Base-by-base conservation (phyloP, 306 rosid genomes). In the Cajanus cajan region DNA sequence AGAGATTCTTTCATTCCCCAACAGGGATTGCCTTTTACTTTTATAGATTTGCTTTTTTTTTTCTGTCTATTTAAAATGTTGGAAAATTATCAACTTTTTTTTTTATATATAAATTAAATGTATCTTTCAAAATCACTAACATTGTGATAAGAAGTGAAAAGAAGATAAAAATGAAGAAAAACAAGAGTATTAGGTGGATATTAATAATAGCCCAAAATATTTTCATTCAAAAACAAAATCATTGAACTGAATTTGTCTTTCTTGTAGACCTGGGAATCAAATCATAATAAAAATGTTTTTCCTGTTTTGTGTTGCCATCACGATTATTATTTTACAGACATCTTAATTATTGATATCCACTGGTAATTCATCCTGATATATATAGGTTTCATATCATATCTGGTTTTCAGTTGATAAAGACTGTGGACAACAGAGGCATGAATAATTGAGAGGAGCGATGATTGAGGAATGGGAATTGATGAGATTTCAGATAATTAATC, bases 401-500 rank as follows among this genome's bases (percentile, higher is more conserved):
- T 36, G 31, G 48, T 37, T 64, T 64, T 64, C 16, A 37, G 70
- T 37, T 64, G 70, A 64, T 64, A 36, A 64, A 64, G 70, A 64
- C 47, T 0, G 48, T 18, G 31, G n/a, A 36, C 25, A 36, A 63
- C 25, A 8, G 22, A 16, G 1, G 11, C 70, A 64, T 64, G 8
- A 37, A 64, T 64, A 64, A 64, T 64, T 64, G 70, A 64, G 70
- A 18, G 9, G 14, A 13, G 16, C 70, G n/a, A 16, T 64, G 48
- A 64, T 64, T 64, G 70, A 64, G 47, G 68, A 13, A 15, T 6
- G 25, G 2, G 45, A 63, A 63, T 63, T 18, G 70, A 16, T 37
- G 48, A 4, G 0, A 36, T 37, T 64, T 64, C 4, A 36, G 47
- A 28, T 28, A 3, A 28, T 28, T 3, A n/a, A 64, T 36, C 28